Evolutionary conservation across 2,329 filamentous ascomycete species (phyloP).

Genomic region (Aspergillus chevalieri): DNA sequence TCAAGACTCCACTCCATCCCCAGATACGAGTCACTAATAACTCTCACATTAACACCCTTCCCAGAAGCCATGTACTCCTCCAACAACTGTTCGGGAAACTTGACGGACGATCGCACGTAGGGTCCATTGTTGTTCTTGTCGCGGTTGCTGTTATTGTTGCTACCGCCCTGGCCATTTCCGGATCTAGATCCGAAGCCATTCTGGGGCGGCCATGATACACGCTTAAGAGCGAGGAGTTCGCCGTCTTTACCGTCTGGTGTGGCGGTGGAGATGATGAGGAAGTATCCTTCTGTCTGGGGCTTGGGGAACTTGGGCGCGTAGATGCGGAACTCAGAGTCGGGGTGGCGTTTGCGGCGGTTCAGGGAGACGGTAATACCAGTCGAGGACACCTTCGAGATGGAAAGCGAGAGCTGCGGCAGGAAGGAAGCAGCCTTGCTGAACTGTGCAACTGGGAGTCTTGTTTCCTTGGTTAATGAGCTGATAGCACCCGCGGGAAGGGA

Average conservation of each 20-base stretch:
- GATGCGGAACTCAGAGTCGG: slow-evolving; percentile 64
- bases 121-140: slow-evolving; percentile 12
- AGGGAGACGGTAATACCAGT: slow-evolving; percentile 54
- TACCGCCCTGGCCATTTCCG: slow-evolving; percentile 17
- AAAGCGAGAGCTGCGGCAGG: slow-evolving; percentile 64
- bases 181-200: neutral
- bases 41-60: slow-evolving; percentile 62
- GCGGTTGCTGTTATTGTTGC: slow-evolving; percentile 4
- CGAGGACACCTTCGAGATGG: slow-evolving; percentile 56
- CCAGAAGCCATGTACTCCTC: slow-evolving; percentile 21
- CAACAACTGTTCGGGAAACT: slow-evolving; percentile 22
- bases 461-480: slow-evolving; percentile 20
- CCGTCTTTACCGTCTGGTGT: slow-evolving; percentile 48
- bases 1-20: slow-evolving; percentile 60
- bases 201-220: slow-evolving; percentile 63
- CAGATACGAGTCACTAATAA: slow-evolving; percentile 83
- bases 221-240: slow-evolving; percentile 79
- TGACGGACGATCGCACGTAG: slow-evolving; percentile 24
- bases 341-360: slow-evolving; percentile 59
- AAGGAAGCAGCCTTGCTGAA: slow-evolving; percentile 55
- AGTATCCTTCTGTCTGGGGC: slow-evolving; percentile 89
- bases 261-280: slow-evolving; percentile 62
- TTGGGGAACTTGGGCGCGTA: slow-evolving; percentile 90
- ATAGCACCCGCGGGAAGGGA: slow-evolving; percentile 22
- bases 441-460: slow-evolving; percentile 24